Evolutionary conservation across 768 basidiomycete genomes (phyloP).

Genomic region (Mycena chlorophos): DNA sequence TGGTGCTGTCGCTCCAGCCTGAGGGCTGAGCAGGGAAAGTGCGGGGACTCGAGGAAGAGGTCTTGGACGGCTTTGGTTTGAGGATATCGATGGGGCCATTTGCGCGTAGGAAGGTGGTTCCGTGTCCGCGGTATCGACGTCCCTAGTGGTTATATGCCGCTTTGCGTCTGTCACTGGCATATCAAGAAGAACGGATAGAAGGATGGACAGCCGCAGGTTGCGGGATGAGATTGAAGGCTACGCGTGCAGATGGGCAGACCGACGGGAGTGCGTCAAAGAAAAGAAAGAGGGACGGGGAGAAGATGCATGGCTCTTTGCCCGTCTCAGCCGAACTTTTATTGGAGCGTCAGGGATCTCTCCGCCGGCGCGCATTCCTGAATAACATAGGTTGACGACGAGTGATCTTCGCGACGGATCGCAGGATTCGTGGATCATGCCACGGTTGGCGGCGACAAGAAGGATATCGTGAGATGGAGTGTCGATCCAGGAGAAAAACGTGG

Average conservation of each 20-base stretch:
- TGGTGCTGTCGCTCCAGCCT: not conserved
- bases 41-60: not conserved
- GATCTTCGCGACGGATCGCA: no score
- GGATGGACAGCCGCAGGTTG: not conserved
- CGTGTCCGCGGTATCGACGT: not conserved
- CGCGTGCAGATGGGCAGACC: not conserved
- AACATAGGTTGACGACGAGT: no score
- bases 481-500: no score
- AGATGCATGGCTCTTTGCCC: not conserved
- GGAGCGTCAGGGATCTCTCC: no score
- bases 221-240: not conserved
- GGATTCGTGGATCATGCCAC: no score
- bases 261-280: not conserved
- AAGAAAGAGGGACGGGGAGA: not conserved
- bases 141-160: not conserved
- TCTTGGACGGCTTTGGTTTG: not conserved
- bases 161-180: not conserved
- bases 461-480: no score
- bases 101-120: not conserved
- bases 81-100: not conserved
- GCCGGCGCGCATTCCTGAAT: no score
- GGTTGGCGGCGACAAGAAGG: no score
- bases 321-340: not conserved
- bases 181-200: not conserved
- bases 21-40: not conserved